Base-by-base conservation (phyloP, 2,329 filamentous ascomycete species). In the Mycosphaerella arachidis region DNA sequence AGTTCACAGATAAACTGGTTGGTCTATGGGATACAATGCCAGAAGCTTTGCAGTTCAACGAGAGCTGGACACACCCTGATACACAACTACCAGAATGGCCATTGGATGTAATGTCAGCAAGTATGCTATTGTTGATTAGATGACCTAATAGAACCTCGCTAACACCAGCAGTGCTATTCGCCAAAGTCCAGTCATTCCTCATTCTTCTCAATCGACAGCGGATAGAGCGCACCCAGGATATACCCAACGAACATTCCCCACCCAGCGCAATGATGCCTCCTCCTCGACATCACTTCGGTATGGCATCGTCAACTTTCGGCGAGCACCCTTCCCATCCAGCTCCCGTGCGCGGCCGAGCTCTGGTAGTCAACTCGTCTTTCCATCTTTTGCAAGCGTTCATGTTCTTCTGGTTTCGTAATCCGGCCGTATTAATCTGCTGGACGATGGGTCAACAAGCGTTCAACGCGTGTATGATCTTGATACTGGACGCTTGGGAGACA, bases 141-240 rank as follows among this genome's bases (percentile, higher is more conserved):
- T 13, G 30, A 12, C 12, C 1, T 24, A 16, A 13, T 46, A 16
- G 20, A 30, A 10, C 1, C 33, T 12, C 6, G 51, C 40, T 58
- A 40, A 57, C 50, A 20, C 10, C 20, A 9, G 7, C 37, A 78
- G 77, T 77, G 5, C 75, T 80, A 33, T 77, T 77, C 59, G 77
- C 74, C 60, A 80, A 80, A 61, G 76, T 76, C 7, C 78, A 81
- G 54, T 80, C 76, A 12, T 79, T 80, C 65, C 69, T 81, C 8
- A 75, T 81, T 20, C 71, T 81, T 1, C 72, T 81, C 30, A 81
- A 81, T 62, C 77, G 78, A 4, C 79, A 81, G 62, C 74, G 78
- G 27, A 62, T 73, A 33, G 73, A 76, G 55, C 63, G 68, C 3
- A 70, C 70, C 3, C 66, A 63, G 63, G 53, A 63, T 66, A 60